Evolutionary conservation across 805 yeast genomes (phyloP).

Genomic region (Clavispora fructus): DNA sequence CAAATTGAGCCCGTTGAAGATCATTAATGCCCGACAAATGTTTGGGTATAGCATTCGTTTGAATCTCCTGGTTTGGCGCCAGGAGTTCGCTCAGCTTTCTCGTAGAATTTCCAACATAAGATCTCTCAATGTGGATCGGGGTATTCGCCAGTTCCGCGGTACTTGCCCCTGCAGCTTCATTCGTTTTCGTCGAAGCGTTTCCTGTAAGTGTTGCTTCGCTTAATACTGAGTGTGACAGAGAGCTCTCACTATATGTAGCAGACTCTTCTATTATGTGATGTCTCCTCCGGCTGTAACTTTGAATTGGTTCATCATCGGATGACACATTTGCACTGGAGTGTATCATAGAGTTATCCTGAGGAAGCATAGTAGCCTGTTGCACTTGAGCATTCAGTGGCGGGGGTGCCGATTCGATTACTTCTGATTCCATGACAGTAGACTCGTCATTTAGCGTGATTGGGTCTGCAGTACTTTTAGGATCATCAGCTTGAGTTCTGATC

Average conservation of each 20-base stretch:
- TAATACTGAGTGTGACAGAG: neutral
- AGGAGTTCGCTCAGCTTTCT: no score
- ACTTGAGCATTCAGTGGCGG: neutral
- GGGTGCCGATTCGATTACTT: neutral
- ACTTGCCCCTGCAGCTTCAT: no score
- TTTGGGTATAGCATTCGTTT: neutral
- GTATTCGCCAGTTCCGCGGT: no score
- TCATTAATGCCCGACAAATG: neutral
- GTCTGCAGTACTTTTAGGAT: neutral
- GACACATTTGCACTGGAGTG: neutral
- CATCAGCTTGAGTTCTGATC: neutral
- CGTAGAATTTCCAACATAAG: no score
- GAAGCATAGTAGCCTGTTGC: neutral
- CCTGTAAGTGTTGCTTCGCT: neutral
- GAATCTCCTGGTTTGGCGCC: no score
- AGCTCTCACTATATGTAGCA: neutral
- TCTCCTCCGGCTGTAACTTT: neutral
- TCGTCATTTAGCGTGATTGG: neutral
- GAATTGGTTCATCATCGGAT: conserved; percentile 1
- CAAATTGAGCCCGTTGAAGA: neutral
- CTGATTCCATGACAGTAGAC: neutral
- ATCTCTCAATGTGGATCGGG: no score
- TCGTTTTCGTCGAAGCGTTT: neutral
- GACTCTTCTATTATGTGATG: neutral
- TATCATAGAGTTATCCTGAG: neutral